Evolutionary conservation across 257 asterid species (phyloP), one percentile per base, ranked within the genome.

Genomic region (Parsonsia alboflavescens): DNA sequence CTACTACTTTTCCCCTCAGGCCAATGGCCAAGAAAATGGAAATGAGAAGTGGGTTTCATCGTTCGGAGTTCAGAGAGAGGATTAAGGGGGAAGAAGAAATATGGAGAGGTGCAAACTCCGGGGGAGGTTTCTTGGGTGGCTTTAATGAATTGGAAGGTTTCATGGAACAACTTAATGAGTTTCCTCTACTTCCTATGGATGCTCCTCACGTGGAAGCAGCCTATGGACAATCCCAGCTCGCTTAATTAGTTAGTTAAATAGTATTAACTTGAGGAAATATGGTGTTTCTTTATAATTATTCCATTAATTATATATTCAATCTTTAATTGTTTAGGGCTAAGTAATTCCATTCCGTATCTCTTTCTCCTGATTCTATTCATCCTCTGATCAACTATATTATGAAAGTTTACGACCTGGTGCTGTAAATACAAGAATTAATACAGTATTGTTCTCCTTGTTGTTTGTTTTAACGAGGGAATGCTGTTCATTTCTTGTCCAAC

Each of bases 51-150:
- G 83, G 83, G 4, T 75, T 75, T 3, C 72, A 71, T 65, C 72
- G 50, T 13, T 39, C 75, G 9, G 80, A 46, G 66, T 57, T 64
- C 3, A 77, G 80, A 76, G 93, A 89, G 76, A 89, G 80, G 73
- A 80, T 87, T 1, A 90, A 89, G n/a, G 98, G 85, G 5, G 98
- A 90, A 77, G 97, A 93, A 46, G 96, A 93, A 54, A 91, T 89
- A 17, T 87, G 97, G 93, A 81, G 84, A 0, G 76, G 75, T 70
- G 93, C 91, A 6, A 82, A 93, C 75, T 82, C 89, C 0, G 92
- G 90, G 0, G 97, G 86, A 41, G 93, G 96, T 0, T 91, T 86
- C 61, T 82, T 92, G 82, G 87, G 92, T 46, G 88, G 85, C 44
- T 88, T 89, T 77, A 73, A 80, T 22, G 96, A 90, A 53, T 79